phyloP scores from a whole-genome alignment of 1,139 yeast genomes.

The Pichia sp. region DNA sequence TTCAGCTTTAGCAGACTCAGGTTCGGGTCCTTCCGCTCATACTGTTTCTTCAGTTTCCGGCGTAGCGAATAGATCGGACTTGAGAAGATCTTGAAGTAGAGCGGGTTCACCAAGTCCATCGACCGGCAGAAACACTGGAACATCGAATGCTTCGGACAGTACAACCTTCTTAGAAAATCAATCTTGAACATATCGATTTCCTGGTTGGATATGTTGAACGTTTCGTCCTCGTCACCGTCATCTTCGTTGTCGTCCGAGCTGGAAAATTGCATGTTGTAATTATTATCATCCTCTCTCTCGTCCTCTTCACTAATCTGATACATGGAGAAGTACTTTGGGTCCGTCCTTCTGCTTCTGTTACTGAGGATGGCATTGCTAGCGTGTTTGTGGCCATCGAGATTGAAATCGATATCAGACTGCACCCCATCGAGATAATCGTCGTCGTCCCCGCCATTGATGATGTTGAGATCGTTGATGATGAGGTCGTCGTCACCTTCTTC shows the following conservation, averaged over 20 bases:
- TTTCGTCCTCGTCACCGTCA: constrained; percentile 18
- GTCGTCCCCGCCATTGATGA: constrained; percentile 4
- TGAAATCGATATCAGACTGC: not conserved
- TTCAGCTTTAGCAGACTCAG: constrained; percentile 3
- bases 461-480: constrained; percentile 4
- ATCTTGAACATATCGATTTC: constrained; percentile 27
- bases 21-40: not conserved
- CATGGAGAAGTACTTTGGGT: constrained; percentile 5
- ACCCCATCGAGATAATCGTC: constrained; percentile 1
- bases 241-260: constrained; percentile 18
- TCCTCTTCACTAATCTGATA: constrained; percentile 18
- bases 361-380: not conserved
- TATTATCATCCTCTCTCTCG: constrained; percentile 16
- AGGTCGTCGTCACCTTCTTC: constrained; percentile 8
- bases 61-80: constrained; percentile 19
- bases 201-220: constrained; percentile 16
- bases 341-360: not conserved
- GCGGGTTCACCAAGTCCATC: constrained; percentile 11
- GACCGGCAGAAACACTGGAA: constrained; percentile 25
- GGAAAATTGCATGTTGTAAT: constrained; percentile 6
- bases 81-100: constrained; percentile 9
- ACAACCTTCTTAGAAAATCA: constrained; percentile 17
- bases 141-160: constrained; percentile 27
- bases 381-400: not conserved
- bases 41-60: constrained; percentile 3